Evolutionary conservation across 108 stramenopile genomes (phyloP), one percentile per base, ranked within the genome.

Genomic region (Thalassiosira profunda): DNA sequence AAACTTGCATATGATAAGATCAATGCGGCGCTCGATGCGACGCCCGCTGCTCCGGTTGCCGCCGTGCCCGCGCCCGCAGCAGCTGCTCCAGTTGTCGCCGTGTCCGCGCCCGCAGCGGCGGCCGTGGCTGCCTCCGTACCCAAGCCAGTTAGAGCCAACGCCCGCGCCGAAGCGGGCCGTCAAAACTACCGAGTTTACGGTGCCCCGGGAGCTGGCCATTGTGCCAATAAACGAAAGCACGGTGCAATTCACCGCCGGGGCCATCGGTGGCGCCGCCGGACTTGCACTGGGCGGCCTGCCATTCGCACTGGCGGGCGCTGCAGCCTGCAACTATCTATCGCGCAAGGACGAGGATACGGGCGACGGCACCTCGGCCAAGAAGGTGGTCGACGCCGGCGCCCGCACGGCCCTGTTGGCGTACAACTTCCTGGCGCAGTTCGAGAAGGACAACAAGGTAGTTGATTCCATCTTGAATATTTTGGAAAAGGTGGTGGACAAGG

Each of bases 231-330:
- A 75, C 51, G 74, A 75, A 43, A 29, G 58, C 23, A 51, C 64
- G 25, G 59, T 75, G 18, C 65, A 75, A 67, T 75, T 75, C 65
- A 67, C 74, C 28, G 74, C 74, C 4, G 74, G 74, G 10, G 33
- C 63, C 3, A 37, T 75, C 30, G 74, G 74, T 2, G 63, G 37
- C 10, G 35, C 31, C 1, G 65, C 59, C 20, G 74, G 74, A 24
- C 57, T 90, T 18, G 45, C 68, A 35, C 49, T 93, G 5, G 92
- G 92, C 23, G 74, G 74, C 20, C 84, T 84, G 69, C 92, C 92
- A 1, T 45, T 89, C 17, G 86, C 58, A 21, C 78, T 83, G 12
- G 47, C 89, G 21, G 60, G 74, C 29, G 89, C 92, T 24, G 87
- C 87, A 23, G 73, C 85, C 4, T 80, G 86, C 53, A 75, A 75